Evolutionary conservation across 2,329 filamentous ascomycete genomes (phyloP).

Genomic region (Fusarium pseudograminearum): DNA sequence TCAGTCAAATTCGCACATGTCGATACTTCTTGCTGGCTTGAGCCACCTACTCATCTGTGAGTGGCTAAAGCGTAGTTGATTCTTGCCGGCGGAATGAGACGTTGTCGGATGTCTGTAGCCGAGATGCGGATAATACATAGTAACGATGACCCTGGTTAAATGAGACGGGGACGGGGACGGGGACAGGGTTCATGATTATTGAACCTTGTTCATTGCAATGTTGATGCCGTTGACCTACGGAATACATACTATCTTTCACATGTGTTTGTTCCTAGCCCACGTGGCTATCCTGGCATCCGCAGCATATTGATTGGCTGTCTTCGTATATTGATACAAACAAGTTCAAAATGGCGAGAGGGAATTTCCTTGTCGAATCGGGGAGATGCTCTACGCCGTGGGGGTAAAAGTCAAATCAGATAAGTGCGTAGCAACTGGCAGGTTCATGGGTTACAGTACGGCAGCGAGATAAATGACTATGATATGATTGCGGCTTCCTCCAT

Average conservation of each 20-base stretch:
- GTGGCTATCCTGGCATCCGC: neutral
- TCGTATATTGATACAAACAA: neutral
- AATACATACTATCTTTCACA: neutral
- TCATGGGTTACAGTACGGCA: neutral
- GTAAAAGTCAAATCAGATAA: neutral
- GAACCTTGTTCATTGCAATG: neutral
- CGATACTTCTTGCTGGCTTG: neutral
- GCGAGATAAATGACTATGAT: neutral
- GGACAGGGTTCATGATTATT: neutral
- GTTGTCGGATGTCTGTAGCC: accelerated
- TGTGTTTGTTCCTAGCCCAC: neutral
- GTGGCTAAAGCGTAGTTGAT: neutral
- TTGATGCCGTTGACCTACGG: neutral
- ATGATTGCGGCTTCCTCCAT: neutral
- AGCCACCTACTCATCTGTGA: accelerated
- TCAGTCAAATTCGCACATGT: neutral
- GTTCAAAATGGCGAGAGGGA: neutral
- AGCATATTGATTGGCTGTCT: neutral
- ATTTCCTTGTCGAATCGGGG: neutral
- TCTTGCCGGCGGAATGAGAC: neutral
- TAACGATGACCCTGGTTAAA: neutral
- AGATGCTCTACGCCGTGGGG: accelerated
- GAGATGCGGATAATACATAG: too few relatives aligned
- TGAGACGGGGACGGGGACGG: neutral
- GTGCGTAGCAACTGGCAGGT: accelerated